phyloP scores from a whole-genome alignment of 2,329 filamentous ascomycete genomes.

The Teratosphaeria pseudoeucalypti region DNA sequence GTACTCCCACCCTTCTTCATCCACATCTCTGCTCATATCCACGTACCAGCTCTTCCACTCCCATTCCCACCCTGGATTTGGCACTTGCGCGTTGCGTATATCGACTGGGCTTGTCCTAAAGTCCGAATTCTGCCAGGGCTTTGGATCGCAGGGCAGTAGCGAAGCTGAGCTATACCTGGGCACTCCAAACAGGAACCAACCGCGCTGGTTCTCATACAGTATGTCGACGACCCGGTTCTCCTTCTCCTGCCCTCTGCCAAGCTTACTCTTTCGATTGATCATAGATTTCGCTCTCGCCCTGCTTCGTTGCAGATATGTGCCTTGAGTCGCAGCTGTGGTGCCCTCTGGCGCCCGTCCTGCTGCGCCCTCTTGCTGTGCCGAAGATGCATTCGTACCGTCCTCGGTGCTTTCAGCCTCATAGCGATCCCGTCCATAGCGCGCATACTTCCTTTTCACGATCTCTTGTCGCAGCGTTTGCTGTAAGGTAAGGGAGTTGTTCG shows the following conservation, averaged over 20 bases:
- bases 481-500: constrained; percentile 17
- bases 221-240: constrained; percentile 59
- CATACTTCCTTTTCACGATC: constrained; percentile 26
- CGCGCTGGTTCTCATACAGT: constrained; percentile 90
- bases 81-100: constrained; percentile 80
- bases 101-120: constrained; percentile 51
- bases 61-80: constrained; percentile 95
- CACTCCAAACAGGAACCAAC: constrained; percentile 77
- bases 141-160: constrained; percentile 73
- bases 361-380: background rate
- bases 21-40: constrained; percentile 69
- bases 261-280: constrained; percentile 20
- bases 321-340: constrained; percentile 10
- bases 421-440: constrained; percentile 23
- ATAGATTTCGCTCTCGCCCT: constrained; percentile 20
- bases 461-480: constrained; percentile 20
- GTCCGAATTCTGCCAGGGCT: constrained; percentile 65
- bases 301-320: constrained; percentile 21
- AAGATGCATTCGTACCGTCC: constrained; percentile 1
- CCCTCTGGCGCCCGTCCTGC: constrained; percentile 4
- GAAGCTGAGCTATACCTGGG: constrained; percentile 82
- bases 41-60: constrained; percentile 62
- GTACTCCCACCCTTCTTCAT: constrained; percentile 94
- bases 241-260: constrained; percentile 22
- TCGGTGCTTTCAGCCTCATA: constrained; percentile 12